These are phyloP conservation scores for Viola pubescens DNA, from an alignment of 441 rosid species.

Conservation along the genomic window DNA sequence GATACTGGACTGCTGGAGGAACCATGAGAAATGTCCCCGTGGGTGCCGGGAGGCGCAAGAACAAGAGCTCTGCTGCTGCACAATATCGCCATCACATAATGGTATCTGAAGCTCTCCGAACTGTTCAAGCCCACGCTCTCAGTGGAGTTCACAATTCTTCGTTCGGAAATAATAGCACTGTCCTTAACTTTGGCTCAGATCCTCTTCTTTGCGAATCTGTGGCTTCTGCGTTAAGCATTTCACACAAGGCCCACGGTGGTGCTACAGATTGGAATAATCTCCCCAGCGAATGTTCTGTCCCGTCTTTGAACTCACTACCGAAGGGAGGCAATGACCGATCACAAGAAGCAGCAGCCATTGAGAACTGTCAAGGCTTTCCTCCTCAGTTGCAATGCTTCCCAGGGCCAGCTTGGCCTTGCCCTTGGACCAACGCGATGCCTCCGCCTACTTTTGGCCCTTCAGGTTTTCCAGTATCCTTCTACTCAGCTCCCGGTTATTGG, in stretches of 20 bases:
- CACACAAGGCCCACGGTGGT: conserved; percentile 24
- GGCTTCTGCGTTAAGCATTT: conserved; percentile 36
- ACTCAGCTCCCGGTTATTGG: conserved; percentile 35
- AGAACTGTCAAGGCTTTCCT: conserved; percentile 20
- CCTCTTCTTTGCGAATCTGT: conserved; percentile 39
- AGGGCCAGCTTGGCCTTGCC: conserved; percentile 32
- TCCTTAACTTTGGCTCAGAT: conserved; percentile 46
- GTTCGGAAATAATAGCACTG: conserved; percentile 29
- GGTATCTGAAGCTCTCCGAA: conserved; percentile 33
- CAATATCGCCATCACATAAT: conserved; percentile 36
- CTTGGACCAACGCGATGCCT: conserved; percentile 24
- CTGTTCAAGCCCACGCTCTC: conserved; percentile 23
- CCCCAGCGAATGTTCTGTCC: conserved; percentile 21
- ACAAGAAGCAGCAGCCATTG: not conserved
- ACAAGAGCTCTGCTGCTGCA: conserved; percentile 39
- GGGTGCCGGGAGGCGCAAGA: conserved; percentile 68
- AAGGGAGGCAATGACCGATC: conserved; percentile 18
- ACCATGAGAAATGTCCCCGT: conserved; percentile 72
- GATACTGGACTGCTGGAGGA: conserved; percentile 84
- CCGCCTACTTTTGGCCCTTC: conserved; percentile 35
- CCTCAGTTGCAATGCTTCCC: conserved; percentile 26
- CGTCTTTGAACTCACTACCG: conserved; percentile 20
- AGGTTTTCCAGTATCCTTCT: conserved; percentile 36
- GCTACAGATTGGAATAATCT: conserved; percentile 28
- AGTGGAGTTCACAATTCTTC: conserved; percentile 32